Base-by-base conservation (phyloP, 306 rosid species). In the Gastrolobium bilobum region DNA sequence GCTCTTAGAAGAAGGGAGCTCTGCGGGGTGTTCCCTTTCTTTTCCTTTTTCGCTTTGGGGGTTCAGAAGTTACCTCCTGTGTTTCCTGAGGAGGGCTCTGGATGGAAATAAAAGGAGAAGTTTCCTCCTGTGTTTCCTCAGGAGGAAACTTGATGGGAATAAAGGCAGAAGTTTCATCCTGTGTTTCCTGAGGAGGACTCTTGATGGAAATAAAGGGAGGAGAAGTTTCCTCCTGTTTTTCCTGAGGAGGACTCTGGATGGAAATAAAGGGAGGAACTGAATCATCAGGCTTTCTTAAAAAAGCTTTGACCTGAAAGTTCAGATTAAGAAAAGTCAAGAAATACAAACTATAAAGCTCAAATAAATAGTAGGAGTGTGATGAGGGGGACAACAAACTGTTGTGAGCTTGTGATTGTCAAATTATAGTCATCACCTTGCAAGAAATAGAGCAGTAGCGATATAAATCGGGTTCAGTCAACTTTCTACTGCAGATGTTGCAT, bases 11-110 rank as follows among this genome's bases (percentile, higher is more conserved):
- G 57, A 89, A 69, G 30, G 90, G 92, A 82, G 90, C 82, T 52
- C 88, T 79, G 6, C 20, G 34, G 9, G 92, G 90, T 68, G 26
- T 82, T 86, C 90, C 88, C 81, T 89, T 89, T 82, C 92, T 82
- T 52, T 8, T 86, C 35, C 68, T 68, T 10, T 3, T 1, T 3
- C n/a, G 5, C 42, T 6, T 44, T 6, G 2, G 31, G 58, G 38
- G 52, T 76, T 11, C 75, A 61, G 75, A 5, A 56, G 20, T 5
- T 38, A 10, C 71, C 71, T 54, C 79, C 42, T 11, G 40, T 8
- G 39, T 53, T 14, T 51, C 57, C 15, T 9, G 14, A 31, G 64
- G n/a, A 10, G 7, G 26, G 8, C 44, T 43, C 60, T 75, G 71
- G 58, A 56, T 29, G 46, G 54, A 6, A 56, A 64, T 39, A 26